Evolutionary conservation across 2,329 filamentous ascomycete species (phyloP).

Genomic region (Colletotrichum echinochloae): DNA sequence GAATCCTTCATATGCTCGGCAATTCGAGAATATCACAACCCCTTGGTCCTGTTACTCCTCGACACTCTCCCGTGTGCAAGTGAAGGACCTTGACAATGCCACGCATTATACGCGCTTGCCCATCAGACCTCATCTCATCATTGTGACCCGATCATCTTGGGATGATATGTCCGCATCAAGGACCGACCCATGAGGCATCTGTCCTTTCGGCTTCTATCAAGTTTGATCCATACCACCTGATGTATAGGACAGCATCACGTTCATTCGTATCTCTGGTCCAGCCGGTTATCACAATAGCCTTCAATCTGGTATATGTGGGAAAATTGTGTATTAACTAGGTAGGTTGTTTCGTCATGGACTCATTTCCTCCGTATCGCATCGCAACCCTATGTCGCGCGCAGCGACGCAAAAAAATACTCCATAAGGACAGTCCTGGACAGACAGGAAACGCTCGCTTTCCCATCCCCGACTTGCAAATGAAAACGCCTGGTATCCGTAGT

Average conservation of each 20-base stretch:
- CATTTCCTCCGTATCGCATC: not conserved
- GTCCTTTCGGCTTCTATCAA: not conserved
- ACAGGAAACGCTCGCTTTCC: constrained; percentile 31
- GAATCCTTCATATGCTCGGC: constrained; percentile 24
- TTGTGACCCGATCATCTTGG: not conserved
- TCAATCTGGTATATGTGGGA: not conserved
- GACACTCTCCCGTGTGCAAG: not conserved
- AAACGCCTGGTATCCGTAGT: constrained; percentile 30
- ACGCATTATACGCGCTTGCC: not conserved
- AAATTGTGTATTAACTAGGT: constrained; percentile 19
- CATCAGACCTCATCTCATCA: not conserved
- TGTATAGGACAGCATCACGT: not conserved
- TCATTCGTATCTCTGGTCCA: not conserved
- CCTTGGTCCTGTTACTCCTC: not conserved
- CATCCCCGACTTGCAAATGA: not conserved
- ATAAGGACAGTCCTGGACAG: constrained; percentile 32
- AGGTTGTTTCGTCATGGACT: not conserved
- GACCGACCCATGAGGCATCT: not conserved
- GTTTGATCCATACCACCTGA: not conserved
- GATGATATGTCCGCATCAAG: not conserved
- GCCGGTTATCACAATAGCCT: not conserved
- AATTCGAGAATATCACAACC: constrained; percentile 25
- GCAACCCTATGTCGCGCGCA: not conserved
- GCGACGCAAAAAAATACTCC: not conserved
- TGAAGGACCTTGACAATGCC: not conserved